Evolutionary conservation across 306 rosid genomes (phyloP).

Genomic region (Trifolium dubium): DNA sequence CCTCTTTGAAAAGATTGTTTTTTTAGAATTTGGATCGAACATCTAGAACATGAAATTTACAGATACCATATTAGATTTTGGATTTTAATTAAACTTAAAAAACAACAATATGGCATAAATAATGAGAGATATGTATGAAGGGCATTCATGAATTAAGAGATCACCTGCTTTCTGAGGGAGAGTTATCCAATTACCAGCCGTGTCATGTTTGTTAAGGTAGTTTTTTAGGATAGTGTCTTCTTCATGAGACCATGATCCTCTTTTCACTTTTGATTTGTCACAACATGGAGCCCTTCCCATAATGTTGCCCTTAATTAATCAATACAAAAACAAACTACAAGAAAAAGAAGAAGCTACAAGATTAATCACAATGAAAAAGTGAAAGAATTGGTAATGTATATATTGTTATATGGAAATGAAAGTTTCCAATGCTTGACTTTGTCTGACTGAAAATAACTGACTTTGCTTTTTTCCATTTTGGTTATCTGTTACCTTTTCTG

Average conservation of each 20-base stretch:
- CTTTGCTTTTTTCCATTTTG: slow-evolving; percentile 25
- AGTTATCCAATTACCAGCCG: slow-evolving; percentile 46
- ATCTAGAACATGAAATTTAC: neutral
- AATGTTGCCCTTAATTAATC: neutral
- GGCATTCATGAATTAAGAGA: slow-evolving; percentile 25
- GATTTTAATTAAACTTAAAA: neutral
- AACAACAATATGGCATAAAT: neutral
- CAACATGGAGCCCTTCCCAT: slow-evolving; percentile 93
- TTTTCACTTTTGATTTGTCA: slow-evolving; percentile 73
- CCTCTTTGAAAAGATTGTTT: neutral
- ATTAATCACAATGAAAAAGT: neutral
- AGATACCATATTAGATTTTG: neutral
- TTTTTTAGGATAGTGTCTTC: slow-evolving; percentile 69
- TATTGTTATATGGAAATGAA: slow-evolving; percentile 10
- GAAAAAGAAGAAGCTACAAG: neutral
- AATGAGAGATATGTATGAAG: neutral
- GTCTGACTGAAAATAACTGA: slow-evolving; percentile 43
- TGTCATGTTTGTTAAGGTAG: slow-evolving; percentile 59
- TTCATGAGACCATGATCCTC: slow-evolving; percentile 88
- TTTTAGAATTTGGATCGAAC: neutral
- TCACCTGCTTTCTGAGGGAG: slow-evolving; percentile 72
- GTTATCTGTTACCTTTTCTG: slow-evolving; percentile 7
- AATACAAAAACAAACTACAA: neutral
- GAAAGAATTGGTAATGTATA: slow-evolving; percentile 1
- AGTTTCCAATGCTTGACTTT: slow-evolving; percentile 48